Evolutionary conservation across 2,329 filamentous ascomycete genomes (phyloP).

Genomic region (Ilyonectria robusta): DNA sequence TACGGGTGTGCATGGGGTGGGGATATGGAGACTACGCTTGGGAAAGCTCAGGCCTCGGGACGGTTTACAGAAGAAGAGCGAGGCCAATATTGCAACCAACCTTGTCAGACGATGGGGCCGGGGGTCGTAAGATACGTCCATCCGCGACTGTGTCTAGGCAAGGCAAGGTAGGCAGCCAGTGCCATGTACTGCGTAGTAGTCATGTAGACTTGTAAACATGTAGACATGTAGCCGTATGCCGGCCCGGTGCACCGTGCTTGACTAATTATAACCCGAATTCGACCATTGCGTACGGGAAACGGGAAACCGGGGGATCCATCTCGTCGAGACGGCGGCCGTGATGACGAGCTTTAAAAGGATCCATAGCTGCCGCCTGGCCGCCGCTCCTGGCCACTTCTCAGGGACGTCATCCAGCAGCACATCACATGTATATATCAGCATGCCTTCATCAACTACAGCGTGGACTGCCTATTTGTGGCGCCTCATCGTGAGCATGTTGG

Average conservation of each 20-base stretch:
- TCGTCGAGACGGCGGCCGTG: slow-evolving; percentile 35
- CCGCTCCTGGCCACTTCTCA: slow-evolving; percentile 32
- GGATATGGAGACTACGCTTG: slow-evolving; percentile 7
- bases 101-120: slow-evolving; percentile 47
- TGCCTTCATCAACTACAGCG: slow-evolving; percentile 38
- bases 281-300: slow-evolving; percentile 37
- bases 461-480: slow-evolving; percentile 43
- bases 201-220: neutral
- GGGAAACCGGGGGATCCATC: slow-evolving; percentile 12
- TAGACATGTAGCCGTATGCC: slow-evolving; percentile 34
- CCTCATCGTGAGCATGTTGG: slow-evolving; percentile 41
- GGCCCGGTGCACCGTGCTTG: slow-evolving; percentile 50
- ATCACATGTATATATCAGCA: slow-evolving; percentile 25
- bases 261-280: slow-evolving; percentile 45
- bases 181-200: neutral
- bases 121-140: slow-evolving; percentile 41
- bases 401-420: slow-evolving; percentile 32
- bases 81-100: slow-evolving; percentile 45
- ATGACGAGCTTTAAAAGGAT: slow-evolving; percentile 45
- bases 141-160: neutral
- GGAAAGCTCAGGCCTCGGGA: slow-evolving; percentile 35
- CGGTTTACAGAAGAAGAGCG: slow-evolving; percentile 18
- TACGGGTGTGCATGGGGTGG: slow-evolving; percentile 17
- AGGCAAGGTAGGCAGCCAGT: neutral
- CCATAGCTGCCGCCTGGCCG: slow-evolving; percentile 34